Percentiles rank a stretch among this genome's conserved stretches.
Evolutionary conservation across 2,329 filamentous ascomycete species (phyloP).

Genomic region (Amauroascus niger): DNA sequence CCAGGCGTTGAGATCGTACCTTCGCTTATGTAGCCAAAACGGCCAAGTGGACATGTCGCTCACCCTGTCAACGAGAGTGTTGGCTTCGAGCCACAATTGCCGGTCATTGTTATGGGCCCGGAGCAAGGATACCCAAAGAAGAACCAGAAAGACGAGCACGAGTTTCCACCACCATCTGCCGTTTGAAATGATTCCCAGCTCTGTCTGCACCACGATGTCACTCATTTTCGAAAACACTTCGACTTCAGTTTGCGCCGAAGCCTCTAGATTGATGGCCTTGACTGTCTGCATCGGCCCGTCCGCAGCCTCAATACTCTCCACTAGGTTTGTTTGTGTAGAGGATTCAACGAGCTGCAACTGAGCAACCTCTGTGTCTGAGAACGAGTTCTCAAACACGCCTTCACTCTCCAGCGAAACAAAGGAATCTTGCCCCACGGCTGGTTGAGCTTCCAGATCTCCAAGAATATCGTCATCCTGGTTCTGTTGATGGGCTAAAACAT

Average conservation of each 20-base stretch:
- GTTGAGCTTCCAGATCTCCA: conserved; percentile 4
- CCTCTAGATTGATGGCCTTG: too few species aligned
- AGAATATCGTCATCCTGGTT: conserved; percentile 3
- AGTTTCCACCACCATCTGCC: conserved; percentile 2
- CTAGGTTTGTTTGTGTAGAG: conserved; percentile 11
- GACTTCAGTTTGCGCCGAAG: conserved; percentile 6
- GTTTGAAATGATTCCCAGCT: conserved; percentile 7
- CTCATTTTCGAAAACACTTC: conserved; percentile 9
- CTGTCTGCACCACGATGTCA: conserved; percentile 14
- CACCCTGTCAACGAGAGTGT: neutral
- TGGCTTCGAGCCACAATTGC: conserved; percentile 17
- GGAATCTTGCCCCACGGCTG: conserved; percentile 5
- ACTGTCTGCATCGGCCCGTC: conserved; percentile 5
- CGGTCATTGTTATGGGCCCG: conserved; percentile 11
- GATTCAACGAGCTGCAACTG: conserved; percentile 7
- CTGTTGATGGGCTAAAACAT: neutral
- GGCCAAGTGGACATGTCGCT: conserved; percentile 2
- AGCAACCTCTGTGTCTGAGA: neutral
- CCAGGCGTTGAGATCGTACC: conserved; percentile 11
- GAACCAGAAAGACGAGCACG: conserved; percentile 13
- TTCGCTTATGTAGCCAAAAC: conserved; percentile 11
- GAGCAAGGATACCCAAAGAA: conserved; percentile 13
- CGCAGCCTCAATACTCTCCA: neutral
- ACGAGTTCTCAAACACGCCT: neutral
- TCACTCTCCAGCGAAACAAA: conserved; percentile 7